phyloP scores from a whole-genome alignment of 495 filamentous ascomycete species.

The Neurospora cerealis region DNA sequence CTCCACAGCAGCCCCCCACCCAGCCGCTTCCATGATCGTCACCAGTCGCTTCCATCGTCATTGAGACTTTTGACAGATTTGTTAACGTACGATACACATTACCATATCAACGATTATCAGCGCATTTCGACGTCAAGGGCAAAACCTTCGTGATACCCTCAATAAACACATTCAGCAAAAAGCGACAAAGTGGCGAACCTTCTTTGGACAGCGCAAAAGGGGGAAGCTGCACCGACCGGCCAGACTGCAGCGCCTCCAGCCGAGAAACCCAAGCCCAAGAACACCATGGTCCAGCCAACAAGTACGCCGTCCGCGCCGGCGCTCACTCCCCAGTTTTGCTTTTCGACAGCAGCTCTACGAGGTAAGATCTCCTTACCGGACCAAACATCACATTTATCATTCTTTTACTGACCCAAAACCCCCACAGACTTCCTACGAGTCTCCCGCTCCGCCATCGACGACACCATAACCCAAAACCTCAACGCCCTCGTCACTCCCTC shows the following conservation, averaged over 20 bases:
- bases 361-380: conserved; percentile 37
- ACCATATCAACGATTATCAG: neutral
- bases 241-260: conserved; percentile 2
- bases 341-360: conserved; percentile 74
- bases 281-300: conserved; percentile 50
- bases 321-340: conserved; percentile 86
- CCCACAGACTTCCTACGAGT: conserved; percentile 82
- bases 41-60: neutral
- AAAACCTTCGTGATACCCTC: neutral
- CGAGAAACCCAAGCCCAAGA: conserved; percentile 1
- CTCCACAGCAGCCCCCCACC: neutral
- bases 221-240: conserved; percentile 2
- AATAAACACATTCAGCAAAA: neutral
- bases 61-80: neutral
- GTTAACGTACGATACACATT: neutral
- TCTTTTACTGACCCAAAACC: neutral
- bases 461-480: conserved; percentile 85
- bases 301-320: conserved; percentile 39
- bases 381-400: neutral
- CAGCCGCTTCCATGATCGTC: neutral
- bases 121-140: neutral
- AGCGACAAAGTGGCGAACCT: neutral
- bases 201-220: conserved; percentile 6
- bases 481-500: conserved; percentile 82
- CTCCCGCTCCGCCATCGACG: conserved; percentile 78